Evolutionary conservation across 495 filamentous ascomycete species (phyloP), one percentile per base, ranked within the genome.

Genomic region (Lasiosphaeria ovina): DNA sequence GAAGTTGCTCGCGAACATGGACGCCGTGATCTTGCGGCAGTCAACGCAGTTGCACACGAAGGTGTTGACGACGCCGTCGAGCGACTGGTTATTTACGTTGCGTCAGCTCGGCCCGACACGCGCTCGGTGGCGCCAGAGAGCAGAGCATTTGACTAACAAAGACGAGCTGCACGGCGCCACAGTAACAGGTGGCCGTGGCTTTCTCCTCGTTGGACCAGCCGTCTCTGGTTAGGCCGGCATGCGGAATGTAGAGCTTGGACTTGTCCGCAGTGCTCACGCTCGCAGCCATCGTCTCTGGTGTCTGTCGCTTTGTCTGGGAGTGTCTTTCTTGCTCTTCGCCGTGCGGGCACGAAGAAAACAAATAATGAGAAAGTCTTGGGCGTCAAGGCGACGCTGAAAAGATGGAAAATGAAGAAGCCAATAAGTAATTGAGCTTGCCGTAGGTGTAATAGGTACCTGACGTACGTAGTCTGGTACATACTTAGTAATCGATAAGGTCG

Each of bases 1-100:
- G 69, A 85, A 82, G 66, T 84, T 84, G 52, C 78, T 76, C 10
- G 82, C 79, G 75, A 82, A 83, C 78, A 83, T 82, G 6, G 82
- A 84, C 9, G 82, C 81, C 9, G 81, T 84, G 64, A 85, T 75
- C 64, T 86, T 86, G 58, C 73, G 79, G 69, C 82, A 84, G 72
- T 85, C 82, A 38, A 68, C 62, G 71, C 83, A 85, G 72, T 86
- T 76, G 70, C 82, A 86, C 62, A 83, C 58, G 67, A 84, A 84
- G 55, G 71, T 77, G 69, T 74, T 70, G 61, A 82, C 50, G 2
- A 83, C 66, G 50, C 78, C 80, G 3, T 76, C 74, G 8, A 57
- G 53, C 16, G 58, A 51, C 54, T 54, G 59, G 31, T 31, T 52
- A 38, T 35, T 12, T 48, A 48, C 24, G 49, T 33, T 35, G 50